A percentile compares a stretch with the other conserved stretches of the same genome.
phyloP scores from a whole-genome alignment of 2,329 filamentous ascomycete genomes.

The Aspergillus viridinutans region DNA sequence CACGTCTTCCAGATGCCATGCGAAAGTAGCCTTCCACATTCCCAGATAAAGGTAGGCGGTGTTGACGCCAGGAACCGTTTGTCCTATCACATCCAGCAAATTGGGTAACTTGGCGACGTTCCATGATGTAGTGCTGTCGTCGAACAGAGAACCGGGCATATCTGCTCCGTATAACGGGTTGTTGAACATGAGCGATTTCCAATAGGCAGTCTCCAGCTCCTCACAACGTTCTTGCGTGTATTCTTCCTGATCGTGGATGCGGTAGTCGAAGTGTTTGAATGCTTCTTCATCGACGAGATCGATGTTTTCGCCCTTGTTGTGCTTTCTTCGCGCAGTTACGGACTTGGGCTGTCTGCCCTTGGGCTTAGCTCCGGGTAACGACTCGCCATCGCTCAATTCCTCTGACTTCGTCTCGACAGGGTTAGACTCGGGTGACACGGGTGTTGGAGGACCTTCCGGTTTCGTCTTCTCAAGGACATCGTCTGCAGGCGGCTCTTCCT shows the following conservation, averaged over 20 bases:
- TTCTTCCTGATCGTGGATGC: conserved; percentile 75
- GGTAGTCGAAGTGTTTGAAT: conserved; percentile 88
- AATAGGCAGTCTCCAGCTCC: conserved; percentile 90
- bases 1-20: conserved; percentile 97
- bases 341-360: conserved; percentile 62
- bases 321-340: conserved; percentile 80
- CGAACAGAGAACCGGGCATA: conserved; percentile 91
- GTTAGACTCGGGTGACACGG: conserved; percentile 53
- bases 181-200: conserved; percentile 95
- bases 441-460: conserved; percentile 49
- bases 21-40: conserved; percentile 99
- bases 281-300: conserved; percentile 83
- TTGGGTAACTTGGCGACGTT: conserved; percentile 95
- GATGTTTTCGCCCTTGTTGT: conserved; percentile 72
- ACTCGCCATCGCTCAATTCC: conserved; percentile 42
- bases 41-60: conserved; percentile 96
- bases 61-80: conserved; percentile 95
- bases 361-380: conserved; percentile 38
- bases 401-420: conserved; percentile 55
- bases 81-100: conserved; percentile 85
- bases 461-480: conserved; percentile 37
- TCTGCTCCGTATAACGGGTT: conserved; percentile 94
- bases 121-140: conserved; percentile 75
- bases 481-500: conserved; percentile 34
- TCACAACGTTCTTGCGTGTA: conserved; percentile 89